Base-by-base conservation (phyloP, 805 yeast genomes). In the Hanseniaspora osmophila region DNA sequence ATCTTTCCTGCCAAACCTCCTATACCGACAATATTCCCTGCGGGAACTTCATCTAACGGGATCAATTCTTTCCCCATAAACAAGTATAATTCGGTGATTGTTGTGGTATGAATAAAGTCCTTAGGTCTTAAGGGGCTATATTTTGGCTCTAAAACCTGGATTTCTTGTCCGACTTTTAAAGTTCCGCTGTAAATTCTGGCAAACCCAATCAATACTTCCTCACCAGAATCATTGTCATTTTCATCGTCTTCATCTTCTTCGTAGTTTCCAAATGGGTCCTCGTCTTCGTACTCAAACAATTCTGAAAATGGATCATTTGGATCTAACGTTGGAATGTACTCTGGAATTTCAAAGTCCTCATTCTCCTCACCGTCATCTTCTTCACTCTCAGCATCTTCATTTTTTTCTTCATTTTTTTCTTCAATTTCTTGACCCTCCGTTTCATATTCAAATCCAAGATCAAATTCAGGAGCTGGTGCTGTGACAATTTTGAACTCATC, bases 11-110 rank as follows among this genome's bases (percentile, higher is more conserved):
- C 95, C 17, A 92, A 69, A 0, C 98, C 97, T 33, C 87, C 90
- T 43, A 92, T 80, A 43, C 96, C 99, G 6, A 85, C 94, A 49
- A 92, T 86, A 53, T 84, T 86, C 30, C 99, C 99, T 1, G 96
- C 90, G 2, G 95, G 95, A 5, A 90, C 95, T 15, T 71, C 71
- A 39, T 80, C 73, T 50, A 92, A 68, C 2, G 88, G 71, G 2
- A 87, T 77, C 33, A 90, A 65, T 48, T 92, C 96, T 51, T 90
- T 70, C 16, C 98, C 99, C 97, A 92, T 92, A 45, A 92, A 68
- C 46, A 92, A 64, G 55, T 76, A 88, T 37, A 92, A 64, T 39
- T 80, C 83, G 6, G 82, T 73, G 33, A 92, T 71, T 12, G 70
- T 75, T 1, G 82, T 74, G 6, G 70, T 72, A 29, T 74, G 66